Base-by-base conservation (phyloP, 805 yeast genomes). In the Metschnikowia sp. region DNA sequence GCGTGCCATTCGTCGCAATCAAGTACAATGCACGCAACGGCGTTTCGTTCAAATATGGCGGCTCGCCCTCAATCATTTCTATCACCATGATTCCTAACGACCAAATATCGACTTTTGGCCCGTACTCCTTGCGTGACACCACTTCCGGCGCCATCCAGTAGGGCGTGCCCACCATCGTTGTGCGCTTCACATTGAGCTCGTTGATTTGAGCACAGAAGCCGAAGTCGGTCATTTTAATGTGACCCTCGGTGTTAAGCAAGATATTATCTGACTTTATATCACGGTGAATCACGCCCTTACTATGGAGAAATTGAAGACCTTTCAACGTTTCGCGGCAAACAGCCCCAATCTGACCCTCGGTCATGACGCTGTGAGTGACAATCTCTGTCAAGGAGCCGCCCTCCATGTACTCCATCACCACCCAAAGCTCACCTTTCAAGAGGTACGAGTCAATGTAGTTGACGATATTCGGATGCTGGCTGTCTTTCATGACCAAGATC, bases 131-230 rank as follows among this genome's bases (percentile, higher is more conserved):
- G 57, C 95, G 82, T 15, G 91, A 82, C 28, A 94, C 97, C 45
- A 94, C 97, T 66, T 94, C 99, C 1, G 99, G 99, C 0, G 99
- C 99, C 99, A 94, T 94, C 99, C 99, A 94, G 65, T 94, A 94
- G 11, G 99, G 99, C 0, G 99, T 94, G 12, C 99, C 99, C 13
- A 94, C 99, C 96, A 94, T 89, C 4, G 99, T 94, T 3, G 96
- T 90, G 64, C 99, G 82, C 66, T 92, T 91, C 46, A 86, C 74
- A 54, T 87, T 86, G 45, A 80, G 78, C 54, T 86, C 95, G 33
- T 86, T 87, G 50, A 71, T 72, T 66, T 91, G 96, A 0, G 99
- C 99, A 70, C 99, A 94, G 72, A 92, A 94, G 0, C 96, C 96
- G 65, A 88, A 88, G 69, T 94, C 99, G 0, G 99, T 94, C 63